Evolutionary conservation across 1,139 yeast genomes (phyloP).

Genomic region (Magnusiomyces tetraspermus): DNA sequence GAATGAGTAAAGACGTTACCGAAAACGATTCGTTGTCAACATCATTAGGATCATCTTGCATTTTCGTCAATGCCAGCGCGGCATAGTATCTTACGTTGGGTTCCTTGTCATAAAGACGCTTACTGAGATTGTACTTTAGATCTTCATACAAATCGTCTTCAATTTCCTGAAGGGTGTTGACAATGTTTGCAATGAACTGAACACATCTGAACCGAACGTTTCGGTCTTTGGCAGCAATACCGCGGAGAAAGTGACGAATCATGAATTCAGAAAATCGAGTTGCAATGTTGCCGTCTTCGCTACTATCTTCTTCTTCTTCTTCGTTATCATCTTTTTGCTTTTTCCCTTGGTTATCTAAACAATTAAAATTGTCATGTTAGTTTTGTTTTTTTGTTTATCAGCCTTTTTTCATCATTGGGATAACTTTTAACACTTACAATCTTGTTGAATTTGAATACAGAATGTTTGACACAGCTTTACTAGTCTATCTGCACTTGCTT

Average conservation of each 20-base stretch:
- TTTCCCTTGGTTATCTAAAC: background rate
- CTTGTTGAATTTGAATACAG: constrained; percentile 42
- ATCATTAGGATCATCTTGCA: constrained; percentile 43
- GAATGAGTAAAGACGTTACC: constrained; percentile 39
- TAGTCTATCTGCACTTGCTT: constrained; percentile 64
- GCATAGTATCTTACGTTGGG: constrained; percentile 73
- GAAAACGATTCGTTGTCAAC: constrained; percentile 9
- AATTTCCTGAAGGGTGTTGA: constrained; percentile 66
- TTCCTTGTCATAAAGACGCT: constrained; percentile 71
- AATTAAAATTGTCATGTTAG: background rate
- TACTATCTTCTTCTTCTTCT: constrained; percentile 24
- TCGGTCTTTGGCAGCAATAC: constrained; percentile 66
- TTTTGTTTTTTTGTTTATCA: constrained; percentile 23
- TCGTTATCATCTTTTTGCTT: background rate
- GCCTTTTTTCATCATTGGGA: constrained; percentile 23
- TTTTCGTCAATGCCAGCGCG: constrained; percentile 65
- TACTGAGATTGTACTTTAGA: constrained; percentile 50
- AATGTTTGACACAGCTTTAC: constrained; percentile 66
- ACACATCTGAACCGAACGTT: constrained; percentile 74
- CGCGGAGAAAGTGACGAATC: constrained; percentile 59
- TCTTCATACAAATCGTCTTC: constrained; percentile 63
- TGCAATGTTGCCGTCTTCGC: constrained; percentile 31
- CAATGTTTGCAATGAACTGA: constrained; percentile 64
- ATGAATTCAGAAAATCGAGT: constrained; percentile 49
- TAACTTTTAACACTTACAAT: constrained; percentile 22